Conservation (phyloP, 345 rosid species). For the Eutrema yunnanense region DNA sequence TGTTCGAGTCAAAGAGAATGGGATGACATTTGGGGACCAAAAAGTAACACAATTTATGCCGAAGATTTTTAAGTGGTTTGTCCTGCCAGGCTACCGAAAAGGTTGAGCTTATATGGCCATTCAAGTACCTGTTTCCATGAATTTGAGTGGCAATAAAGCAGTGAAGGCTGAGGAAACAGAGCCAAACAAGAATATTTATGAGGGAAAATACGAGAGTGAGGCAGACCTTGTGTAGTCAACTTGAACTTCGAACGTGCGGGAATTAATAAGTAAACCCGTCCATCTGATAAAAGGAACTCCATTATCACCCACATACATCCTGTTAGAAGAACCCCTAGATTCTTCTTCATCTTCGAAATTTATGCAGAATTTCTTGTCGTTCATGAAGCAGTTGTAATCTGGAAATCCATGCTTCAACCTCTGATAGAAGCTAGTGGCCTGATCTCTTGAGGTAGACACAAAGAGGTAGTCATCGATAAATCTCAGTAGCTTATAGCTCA, state of each 20-base stretch:
- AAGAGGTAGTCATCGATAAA: constrained; percentile 74
- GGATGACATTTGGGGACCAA: constrained; percentile 78
- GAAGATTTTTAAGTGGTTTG: constrained; percentile 40
- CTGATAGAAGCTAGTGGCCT: constrained; percentile 45
- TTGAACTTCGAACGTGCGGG: constrained; percentile 65
- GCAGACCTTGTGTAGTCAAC: constrained; percentile 74
- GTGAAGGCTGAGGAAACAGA: neutral
- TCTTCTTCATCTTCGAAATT: constrained; percentile 49
- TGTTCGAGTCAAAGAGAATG: constrained; percentile 66
- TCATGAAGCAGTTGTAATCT: constrained; percentile 80
- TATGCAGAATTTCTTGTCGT: constrained; percentile 50
- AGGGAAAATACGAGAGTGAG: constrained; percentile 7
- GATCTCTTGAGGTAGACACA: constrained; percentile 70
- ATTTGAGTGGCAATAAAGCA: neutral
- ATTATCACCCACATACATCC: constrained; percentile 44
- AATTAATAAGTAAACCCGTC: constrained; percentile 81
- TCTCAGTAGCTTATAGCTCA: constrained; percentile 50
- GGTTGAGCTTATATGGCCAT: constrained; percentile 52
- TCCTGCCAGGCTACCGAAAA: constrained; percentile 60
- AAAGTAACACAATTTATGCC: constrained; percentile 44
- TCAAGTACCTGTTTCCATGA: constrained; percentile 54
- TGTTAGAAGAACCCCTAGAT: constrained; percentile 34
- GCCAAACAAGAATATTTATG: neutral
- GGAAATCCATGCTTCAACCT: constrained; percentile 53
- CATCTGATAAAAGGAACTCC: constrained; percentile 56